Conservation (phyloP, 164 flowering plant species). For the Aristolochia contorta region DNA sequence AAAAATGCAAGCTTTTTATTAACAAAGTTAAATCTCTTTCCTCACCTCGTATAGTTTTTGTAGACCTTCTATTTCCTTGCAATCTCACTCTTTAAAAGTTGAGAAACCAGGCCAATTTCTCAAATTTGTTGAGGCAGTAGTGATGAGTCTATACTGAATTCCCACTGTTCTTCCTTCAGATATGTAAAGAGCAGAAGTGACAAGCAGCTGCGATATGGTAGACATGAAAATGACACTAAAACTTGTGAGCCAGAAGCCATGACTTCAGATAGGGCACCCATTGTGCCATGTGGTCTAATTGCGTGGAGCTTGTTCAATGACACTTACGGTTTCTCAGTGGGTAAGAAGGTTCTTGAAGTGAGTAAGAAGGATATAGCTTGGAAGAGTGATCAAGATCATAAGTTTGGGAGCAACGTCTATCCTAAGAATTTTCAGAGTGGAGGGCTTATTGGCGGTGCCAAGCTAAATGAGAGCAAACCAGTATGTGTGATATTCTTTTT, state of each 20-base stretch:
- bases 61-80: no score
- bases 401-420: constrained; percentile 68
- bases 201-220: constrained; percentile 42
- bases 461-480: constrained; percentile 62
- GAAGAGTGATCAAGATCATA: constrained; percentile 64
- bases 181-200: constrained; percentile 79
- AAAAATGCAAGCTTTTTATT: no score
- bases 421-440: constrained; percentile 78
- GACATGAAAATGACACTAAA: constrained; percentile 18
- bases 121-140: no score
- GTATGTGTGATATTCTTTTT: constrained; percentile 23
- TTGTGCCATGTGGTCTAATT: constrained; percentile 87
- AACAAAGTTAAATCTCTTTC: no score
- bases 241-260: constrained; percentile 46
- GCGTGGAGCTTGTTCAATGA: constrained; percentile 92
- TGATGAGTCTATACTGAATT: no score
- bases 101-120: no score
- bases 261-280: constrained; percentile 16
- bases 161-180: constrained; percentile 19
- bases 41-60: no score
- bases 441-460: constrained; percentile 66
- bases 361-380: constrained; percentile 77
- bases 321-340: constrained; percentile 49
- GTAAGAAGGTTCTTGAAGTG: constrained; percentile 25
- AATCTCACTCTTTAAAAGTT: no score